Evolutionary conservation across 148 eudicot genomes (phyloP), one percentile per base, ranked within the genome.

Genomic region (Fagopyrum homotropicum): DNA sequence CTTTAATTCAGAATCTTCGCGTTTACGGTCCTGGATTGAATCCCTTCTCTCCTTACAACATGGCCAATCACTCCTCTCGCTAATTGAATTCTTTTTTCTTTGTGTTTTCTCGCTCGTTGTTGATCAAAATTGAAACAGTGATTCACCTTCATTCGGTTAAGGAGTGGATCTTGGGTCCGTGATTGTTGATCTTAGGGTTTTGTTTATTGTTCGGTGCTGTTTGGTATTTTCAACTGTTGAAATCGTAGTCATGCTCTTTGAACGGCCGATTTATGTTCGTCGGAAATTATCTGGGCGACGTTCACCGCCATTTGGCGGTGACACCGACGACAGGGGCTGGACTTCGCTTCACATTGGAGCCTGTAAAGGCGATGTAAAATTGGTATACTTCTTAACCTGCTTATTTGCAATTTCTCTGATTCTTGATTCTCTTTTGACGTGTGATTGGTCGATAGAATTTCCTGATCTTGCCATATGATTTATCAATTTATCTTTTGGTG

Each of bases 311-410:
- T 68, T 69, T 44, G 82, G 78, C 30, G 74, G 72, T 0, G 86
- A 82, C 73, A 87, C 82, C 45, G 97, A 91, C 82, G 97, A 91
- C 82, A 85, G 97, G 74, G 97, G 97, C 56, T 91, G 97, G 97
- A 87, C 97, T 54, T 56, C 78, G 75, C 97, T 91, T 47, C 97
- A 91, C 71, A 79, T 91, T 45, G 82, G 83, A 74, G 90, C 93
- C n/a, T 74, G 83, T 72, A 91, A 84, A 81, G 97, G 97, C 46
- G 85, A 87, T 63, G 72, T 82, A 11, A 89, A 78, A 79, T 87
- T 83, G 97, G 97, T 91, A 80, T 17, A 17, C 0, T 50, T 9
- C 54, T 40, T 63, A 51, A 19, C 6, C 57, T n/a, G 8, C 66
- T 11, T 35, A 3, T 71, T 46, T 16, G 45, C 9, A 63, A 52